Base-by-base conservation (phyloP, 2,329 filamentous ascomycete species). In the Dendrostoma leiphaemia region DNA sequence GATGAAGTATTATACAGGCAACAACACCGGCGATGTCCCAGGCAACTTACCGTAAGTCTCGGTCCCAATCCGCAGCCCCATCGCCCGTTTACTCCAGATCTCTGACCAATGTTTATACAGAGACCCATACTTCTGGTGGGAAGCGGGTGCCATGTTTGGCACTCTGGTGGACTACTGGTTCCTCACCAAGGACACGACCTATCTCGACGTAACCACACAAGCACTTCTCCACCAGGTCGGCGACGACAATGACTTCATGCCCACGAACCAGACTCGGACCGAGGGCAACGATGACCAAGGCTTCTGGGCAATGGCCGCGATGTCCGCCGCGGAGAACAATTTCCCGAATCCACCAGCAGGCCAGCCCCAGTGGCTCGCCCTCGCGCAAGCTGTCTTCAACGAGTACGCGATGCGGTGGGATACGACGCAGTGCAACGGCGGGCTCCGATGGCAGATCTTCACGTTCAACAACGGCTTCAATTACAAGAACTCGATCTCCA, bases 371-470 rank as follows among this genome's bases (percentile, higher is more conserved):
- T 96, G 89, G 89, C 78, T 94, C n/a, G 84, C 85, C 6, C 78
- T 94, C 50, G 86, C 82, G 1, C 88, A 91, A 68, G 88, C 86
- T 10, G 87, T 90, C 2, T 95, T 93, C 70, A 91, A 93, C 72
- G 85, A 87, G 48, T 90, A 91, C 64, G 83, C 82, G 2, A 70
- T 71, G 19, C 82, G 90, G 21, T 93, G 89, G 87, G 85, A 94
- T 61, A 73, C 71, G 2, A 63, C 71, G 0, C 77, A 76, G 1
- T 96, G 91, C 68, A 76, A 73, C 44, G 91, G 91, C 47, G 91
- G 91, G 9, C 71, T 96, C 60, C 83, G 88, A 59, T 96, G 91
- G 91, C 91, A 96, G 72, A 88, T 95, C 58, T 92, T 87, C 72
- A 78, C 82, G 12, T 89, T 86, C 72, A 91, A 91, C 72, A 82